Evolutionary conservation across 176 grass and related monocot species (phyloP), one percentile per base, ranked within the genome.

Genomic region (Dactylis glomerata): DNA sequence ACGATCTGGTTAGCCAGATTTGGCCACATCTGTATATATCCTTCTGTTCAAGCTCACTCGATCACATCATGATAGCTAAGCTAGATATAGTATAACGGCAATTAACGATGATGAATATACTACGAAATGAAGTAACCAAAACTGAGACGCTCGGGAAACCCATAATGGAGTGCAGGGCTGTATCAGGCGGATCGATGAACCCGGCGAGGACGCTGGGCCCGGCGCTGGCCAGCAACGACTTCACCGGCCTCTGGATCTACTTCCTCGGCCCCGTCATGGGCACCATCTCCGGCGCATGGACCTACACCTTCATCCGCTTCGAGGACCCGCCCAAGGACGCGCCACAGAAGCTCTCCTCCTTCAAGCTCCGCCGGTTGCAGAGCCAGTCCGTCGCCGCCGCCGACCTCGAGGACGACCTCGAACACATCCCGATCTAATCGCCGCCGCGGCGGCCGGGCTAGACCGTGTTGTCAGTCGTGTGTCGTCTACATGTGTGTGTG

Each of bases 171-270:
- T 94, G 91, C 91, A 99, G 97, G 97, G 84, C 97, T 2, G 78
- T 99, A 26, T 99, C 97, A 3, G 97, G 97, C 57, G 97, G 97
- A 83, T 99, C 97, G 49, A 99, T 96, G 97, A 99, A 99, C 81
- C 97, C 97, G 22, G 97, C 92, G 59, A 86, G 97, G 90, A 96
- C 97, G 13, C 88, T 96, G 73, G 97, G 89, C 15, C 97, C 97
- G 63, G 97, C 97, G 78, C 81, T 99, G 52, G 96, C 93, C 23
- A 99, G 93, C 96, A 86, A 83, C 67, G 40, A 69, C 17, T 99
- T 80, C 90, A 22, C 79, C 5, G 90, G 88, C 10, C 93, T 99
- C 16, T 99, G 96, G 96, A 81, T 99, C 65, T 99, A 99, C 83
- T 96, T 99, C 70, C n/a, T 96, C 0, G 96, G 93, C 7, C 96